Evolutionary conservation across 441 rosid species (phyloP).

Genomic region (Capsella rubella): DNA sequence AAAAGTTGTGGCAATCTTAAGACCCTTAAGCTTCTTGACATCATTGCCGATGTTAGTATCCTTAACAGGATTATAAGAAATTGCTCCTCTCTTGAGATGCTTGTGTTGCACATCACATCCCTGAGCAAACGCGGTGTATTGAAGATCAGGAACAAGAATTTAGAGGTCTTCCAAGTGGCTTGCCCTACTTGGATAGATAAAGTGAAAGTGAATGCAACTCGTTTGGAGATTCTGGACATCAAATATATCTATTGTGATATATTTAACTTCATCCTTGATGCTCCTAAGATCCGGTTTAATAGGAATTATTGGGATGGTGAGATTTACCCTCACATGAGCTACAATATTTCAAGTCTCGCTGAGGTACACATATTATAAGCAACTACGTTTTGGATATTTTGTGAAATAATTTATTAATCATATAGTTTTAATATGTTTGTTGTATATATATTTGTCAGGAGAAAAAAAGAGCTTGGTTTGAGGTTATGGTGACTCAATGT

Average conservation of each 20-base stretch:
- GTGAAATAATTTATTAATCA: background rate
- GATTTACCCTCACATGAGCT: constrained; percentile 6
- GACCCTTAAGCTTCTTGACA: constrained; percentile 20
- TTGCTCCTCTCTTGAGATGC: constrained; percentile 34
- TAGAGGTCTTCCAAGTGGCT: constrained; percentile 21
- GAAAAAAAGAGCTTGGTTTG: constrained; percentile 21
- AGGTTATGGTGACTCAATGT: background rate
- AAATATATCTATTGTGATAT: background rate
- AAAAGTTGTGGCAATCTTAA: constrained; percentile 13
- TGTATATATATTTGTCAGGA: constrained; percentile 24
- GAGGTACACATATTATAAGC: constrained; percentile 22
- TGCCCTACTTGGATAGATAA: background rate
- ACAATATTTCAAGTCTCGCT: constrained; percentile 11
- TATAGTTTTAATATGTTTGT: constrained; percentile 5
- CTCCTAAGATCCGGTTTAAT: constrained; percentile 10
- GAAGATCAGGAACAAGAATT: constrained; percentile 23
- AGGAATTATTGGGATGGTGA: background rate
- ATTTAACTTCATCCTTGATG: background rate
- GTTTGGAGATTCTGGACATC: constrained; percentile 33
- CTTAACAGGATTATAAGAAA: background rate
- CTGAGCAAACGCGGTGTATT: background rate
- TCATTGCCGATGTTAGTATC: background rate
- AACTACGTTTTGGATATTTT: background rate
- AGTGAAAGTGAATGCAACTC: constrained; percentile 5
- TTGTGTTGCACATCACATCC: constrained; percentile 4